Evolutionary conservation across 129 eudicot species (phyloP).

Genomic region (Escallonia herrerae): DNA sequence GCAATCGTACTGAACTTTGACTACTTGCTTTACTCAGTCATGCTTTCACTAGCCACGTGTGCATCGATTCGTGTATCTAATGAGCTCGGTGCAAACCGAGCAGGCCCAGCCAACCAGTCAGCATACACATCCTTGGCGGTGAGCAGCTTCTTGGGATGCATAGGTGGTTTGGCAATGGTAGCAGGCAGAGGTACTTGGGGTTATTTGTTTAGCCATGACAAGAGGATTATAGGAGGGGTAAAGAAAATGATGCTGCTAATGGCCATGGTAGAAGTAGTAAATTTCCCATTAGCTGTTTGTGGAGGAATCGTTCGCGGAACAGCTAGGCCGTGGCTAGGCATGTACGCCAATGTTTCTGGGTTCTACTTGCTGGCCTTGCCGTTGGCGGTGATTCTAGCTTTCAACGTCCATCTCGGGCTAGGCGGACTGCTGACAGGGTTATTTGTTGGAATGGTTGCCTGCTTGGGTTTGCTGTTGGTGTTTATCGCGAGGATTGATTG

Average conservation of each 20-base stretch:
- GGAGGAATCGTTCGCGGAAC: slow-evolving; percentile 94
- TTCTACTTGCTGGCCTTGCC: slow-evolving; percentile 90
- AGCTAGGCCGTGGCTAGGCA: slow-evolving; percentile 85
- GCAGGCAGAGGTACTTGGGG: slow-evolving; percentile 65
- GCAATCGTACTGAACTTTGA: slow-evolving; percentile 81
- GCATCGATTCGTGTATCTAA: slow-evolving; percentile 84
- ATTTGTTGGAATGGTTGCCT: slow-evolving; percentile 48
- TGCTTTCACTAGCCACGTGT: slow-evolving; percentile 70
- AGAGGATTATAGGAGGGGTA: slow-evolving; percentile 39
- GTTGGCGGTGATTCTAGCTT: slow-evolving; percentile 52
- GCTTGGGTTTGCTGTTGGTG: slow-evolving; percentile 49
- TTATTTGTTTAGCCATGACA: slow-evolving; percentile 53
- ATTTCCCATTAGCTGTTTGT: slow-evolving; percentile 72
- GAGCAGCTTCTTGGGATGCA: slow-evolving; percentile 41
- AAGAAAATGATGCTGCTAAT: slow-evolving; percentile 59
- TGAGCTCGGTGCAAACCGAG: slow-evolving; percentile 65
- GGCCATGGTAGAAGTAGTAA: slow-evolving; percentile 63
- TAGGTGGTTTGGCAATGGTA: slow-evolving; percentile 49
- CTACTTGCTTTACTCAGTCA: slow-evolving; percentile 72
- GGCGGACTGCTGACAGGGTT: slow-evolving; percentile 66
- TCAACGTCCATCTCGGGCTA: slow-evolving; percentile 59
- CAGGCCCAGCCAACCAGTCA: slow-evolving; percentile 39
- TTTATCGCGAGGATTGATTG: slow-evolving; percentile 57
- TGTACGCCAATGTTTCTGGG: slow-evolving; percentile 67
- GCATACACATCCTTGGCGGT: slow-evolving; percentile 38